Base-by-base conservation (phyloP, 257 asterid species). In the Ehretia macrophylla region DNA sequence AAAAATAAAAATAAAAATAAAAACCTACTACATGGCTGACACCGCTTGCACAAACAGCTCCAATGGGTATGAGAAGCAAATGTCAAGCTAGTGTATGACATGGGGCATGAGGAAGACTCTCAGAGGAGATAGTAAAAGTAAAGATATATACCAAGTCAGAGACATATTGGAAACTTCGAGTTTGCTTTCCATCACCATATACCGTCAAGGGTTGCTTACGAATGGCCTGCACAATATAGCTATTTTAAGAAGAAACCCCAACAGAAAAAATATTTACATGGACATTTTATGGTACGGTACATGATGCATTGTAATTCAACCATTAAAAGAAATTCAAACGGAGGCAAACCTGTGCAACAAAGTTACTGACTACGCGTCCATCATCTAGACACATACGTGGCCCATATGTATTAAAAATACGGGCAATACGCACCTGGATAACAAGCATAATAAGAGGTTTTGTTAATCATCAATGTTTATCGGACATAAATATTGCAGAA, bases 301-400 rank as follows among this genome's bases (percentile, higher is more conserved):
- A 63, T 38, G 35, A 58, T 32, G 38, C 37, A 20, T 32, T 47
- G 27, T 21, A 22, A 17, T 45, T 55, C 27, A 39, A 52, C 19
- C 55, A 59, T 17, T 27, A 27, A 17, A 5, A 21, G 11, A 17
- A 52, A 52, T 52, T 11, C 10, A 21, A 21, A 16, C 20, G 11
- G 17, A 60, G 54, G 72, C 79, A 68, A 74, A 91, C 98, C 98
- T 91, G 98, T 12, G 98, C 74, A 65, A 91, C 95, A 51, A 91
- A 91, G 84, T 91, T 91, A 84, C 98, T 91, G 73, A 88, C 98
- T 61, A 91, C 98, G 58, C 98, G 98, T n/a, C 98, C 98, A 76
- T 91, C 98, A 78, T 91, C 98, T 62, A 91, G 77, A 66, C 96
- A 85, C 98, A 91, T 88, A 27, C 96, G 96, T 67, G 96, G 98